These are phyloP conservation scores for Xylariaceae sp. DNA, from an alignment of 2,329 filamentous ascomycete species.

Conservation along the genomic window DNA sequence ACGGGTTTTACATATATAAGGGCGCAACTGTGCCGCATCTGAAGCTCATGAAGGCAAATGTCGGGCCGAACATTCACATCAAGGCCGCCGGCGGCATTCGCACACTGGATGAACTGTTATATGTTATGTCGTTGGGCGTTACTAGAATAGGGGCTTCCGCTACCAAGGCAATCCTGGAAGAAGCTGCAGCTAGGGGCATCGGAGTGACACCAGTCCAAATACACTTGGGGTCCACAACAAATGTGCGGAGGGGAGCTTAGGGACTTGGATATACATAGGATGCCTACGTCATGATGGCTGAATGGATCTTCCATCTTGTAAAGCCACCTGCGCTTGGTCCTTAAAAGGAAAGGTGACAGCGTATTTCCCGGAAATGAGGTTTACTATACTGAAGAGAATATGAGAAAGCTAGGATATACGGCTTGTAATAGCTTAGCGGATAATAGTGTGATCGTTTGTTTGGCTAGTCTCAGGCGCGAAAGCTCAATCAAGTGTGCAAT, in stretches of 20 bases:
- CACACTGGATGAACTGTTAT: constrained; percentile 61
- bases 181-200: constrained; percentile 52
- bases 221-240: not conserved
- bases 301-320: too few relatives aligned
- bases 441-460: too few relatives aligned
- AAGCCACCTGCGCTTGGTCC: too few relatives aligned
- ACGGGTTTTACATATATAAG: constrained; percentile 58
- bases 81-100: constrained; percentile 65
- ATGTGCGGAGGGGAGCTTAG: not conserved
- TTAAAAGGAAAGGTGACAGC: too few relatives aligned
- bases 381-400: too few relatives aligned
- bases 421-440: too few relatives aligned
- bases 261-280: too few relatives aligned
- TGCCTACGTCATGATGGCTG: too few relatives aligned
- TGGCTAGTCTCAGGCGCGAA: too few relatives aligned
- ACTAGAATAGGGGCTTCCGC: constrained; percentile 62
- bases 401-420: too few relatives aligned
- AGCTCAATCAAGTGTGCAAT: too few relatives aligned
- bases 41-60: constrained; percentile 58
- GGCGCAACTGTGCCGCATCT: constrained; percentile 59
- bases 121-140: constrained; percentile 60
- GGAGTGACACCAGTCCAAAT: constrained; percentile 20
- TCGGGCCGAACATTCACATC: constrained; percentile 53
- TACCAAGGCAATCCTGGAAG: constrained; percentile 60
- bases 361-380: too few relatives aligned